Percentiles rank a stretch among this genome's conserved stretches.
These are phyloP conservation scores for Andrographis paniculata DNA, from an alignment of 305 asterid genomes.

Conservation along the genomic window DNA sequence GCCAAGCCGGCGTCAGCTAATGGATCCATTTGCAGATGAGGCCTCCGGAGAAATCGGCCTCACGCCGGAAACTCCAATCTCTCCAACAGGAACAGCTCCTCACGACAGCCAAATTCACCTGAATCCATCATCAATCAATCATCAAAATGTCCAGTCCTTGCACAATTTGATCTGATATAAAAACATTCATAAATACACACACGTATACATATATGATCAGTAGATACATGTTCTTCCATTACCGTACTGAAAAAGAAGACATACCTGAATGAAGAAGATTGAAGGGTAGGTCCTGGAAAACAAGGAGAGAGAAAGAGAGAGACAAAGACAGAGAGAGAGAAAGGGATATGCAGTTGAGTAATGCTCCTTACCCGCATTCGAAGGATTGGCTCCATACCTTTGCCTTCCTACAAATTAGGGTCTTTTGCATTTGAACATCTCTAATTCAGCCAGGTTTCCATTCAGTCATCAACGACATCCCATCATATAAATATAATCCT, in stretches of 20 bases:
- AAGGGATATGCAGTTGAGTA: slow-evolving; percentile 4
- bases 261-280: slow-evolving; percentile 28
- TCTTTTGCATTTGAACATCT: not conserved
- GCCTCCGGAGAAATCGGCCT: slow-evolving; percentile 14
- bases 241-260: too few species aligned
- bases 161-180: not conserved
- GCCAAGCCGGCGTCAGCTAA: slow-evolving; percentile 26
- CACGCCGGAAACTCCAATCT: slow-evolving; percentile 17
- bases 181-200: not conserved
- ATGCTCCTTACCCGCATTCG: not conserved
- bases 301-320: slow-evolving; percentile 14
- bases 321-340: slow-evolving; percentile 9
- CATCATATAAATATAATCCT: too few species aligned
- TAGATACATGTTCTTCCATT: too few species aligned
- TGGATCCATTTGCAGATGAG: slow-evolving; percentile 26
- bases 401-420: slow-evolving; percentile 21
- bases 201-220: too few species aligned
- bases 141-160: not conserved
- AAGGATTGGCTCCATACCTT: slow-evolving; percentile 4
- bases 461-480: too few species aligned
- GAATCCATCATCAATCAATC: not conserved
- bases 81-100: slow-evolving; percentile 17
- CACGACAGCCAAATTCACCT: slow-evolving; percentile 17
- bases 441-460: not conserved
- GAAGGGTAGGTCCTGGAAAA: slow-evolving; percentile 19